Percentiles rank a stretch among this genome's conserved stretches.
Evolutionary conservation across 1,139 yeast genomes (phyloP).

Genomic region (Hansenula lynferdii): DNA sequence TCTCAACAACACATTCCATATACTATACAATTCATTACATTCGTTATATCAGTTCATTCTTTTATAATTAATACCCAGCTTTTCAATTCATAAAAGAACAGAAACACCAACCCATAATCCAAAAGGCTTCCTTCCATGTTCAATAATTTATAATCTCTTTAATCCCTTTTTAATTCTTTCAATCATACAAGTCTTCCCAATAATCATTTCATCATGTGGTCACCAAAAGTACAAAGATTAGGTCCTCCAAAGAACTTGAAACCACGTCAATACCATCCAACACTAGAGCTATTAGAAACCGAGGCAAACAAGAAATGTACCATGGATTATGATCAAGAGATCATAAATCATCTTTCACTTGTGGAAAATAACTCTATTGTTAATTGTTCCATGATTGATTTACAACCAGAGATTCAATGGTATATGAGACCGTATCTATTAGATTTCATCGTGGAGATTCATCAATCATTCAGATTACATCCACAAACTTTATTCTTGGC

Average conservation of each 20-base stretch:
- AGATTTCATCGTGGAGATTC: conserved; percentile 80
- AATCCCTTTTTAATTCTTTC: not conserved
- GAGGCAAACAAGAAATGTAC: conserved; percentile 12
- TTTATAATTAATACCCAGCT: not conserved
- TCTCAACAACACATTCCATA: not conserved
- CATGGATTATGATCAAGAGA: conserved; percentile 21
- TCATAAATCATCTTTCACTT: conserved; percentile 17
- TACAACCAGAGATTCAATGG: conserved; percentile 93
- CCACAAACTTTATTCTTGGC: conserved; percentile 78
- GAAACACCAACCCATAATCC: too few relatives aligned
- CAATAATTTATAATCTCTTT: too few relatives aligned
- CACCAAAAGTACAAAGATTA: conserved; percentile 6
- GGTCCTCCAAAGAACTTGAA: conserved; percentile 23
- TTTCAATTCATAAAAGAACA: not conserved
- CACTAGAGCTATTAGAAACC: conserved; percentile 17
- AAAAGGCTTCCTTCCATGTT: too few relatives aligned
- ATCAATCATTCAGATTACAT: conserved; percentile 64
- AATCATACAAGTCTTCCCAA: too few relatives aligned
- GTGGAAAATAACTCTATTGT: conserved; percentile 35
- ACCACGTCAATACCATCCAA: conserved; percentile 19
- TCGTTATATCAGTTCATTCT: conserved; percentile 1
- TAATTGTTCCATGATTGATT: conserved; percentile 70
- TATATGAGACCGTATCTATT: conserved; percentile 85
- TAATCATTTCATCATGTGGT: not conserved
- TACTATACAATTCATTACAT: not conserved